Evolutionary conservation across 106 monocot species (phyloP), one percentile per base, ranked within the genome.

Genomic region (Vanilla planifolia): DNA sequence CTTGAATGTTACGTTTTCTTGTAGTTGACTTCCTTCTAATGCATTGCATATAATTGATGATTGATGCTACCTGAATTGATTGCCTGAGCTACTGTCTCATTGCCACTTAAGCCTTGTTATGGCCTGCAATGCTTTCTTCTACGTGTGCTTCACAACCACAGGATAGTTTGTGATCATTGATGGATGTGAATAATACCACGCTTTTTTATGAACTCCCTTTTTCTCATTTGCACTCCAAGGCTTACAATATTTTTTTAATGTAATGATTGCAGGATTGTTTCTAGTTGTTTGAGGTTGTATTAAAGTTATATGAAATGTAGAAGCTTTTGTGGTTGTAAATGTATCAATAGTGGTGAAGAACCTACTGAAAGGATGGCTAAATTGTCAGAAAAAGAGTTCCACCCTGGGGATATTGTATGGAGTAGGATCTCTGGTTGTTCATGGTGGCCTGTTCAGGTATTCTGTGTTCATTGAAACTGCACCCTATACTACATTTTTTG

Each of bases 361-460:
- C 34, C 57, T 21, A 20, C 8, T 57, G 57, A 57, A 36, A 19
- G 20, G 19, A 57, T 57, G 57, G 21, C 15, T 57, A 57, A 57
- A 34, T 17, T 57, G 57, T 57, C 35, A 1, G 57, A 8, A 1
- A 6, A 57, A 21, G 15, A 35, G 9, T 36, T 57, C 57, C 33
- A 36, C 20, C 21, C 14, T 35, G 57, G 57, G 6, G 57, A 57
- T 35, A 15, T 35, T 57, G 17, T 35, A 21, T 57, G 57, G 57
- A 35, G 17, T 8, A 57, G 33, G 57, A 35, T 35, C 57, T 20
- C 19, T 57, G 33, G 57, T 17, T 26, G 16, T 13, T 57, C 57
- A 20, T 57, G 35, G 33, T 57, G 57, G 57, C 57, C 57, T 34
- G 35, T 57, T 6, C 57, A 57, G 57, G 57, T 57, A 57, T 57